Base-by-base conservation (phyloP, 1,284 basidiomycete genomes). In the Irpex lacteus region DNA sequence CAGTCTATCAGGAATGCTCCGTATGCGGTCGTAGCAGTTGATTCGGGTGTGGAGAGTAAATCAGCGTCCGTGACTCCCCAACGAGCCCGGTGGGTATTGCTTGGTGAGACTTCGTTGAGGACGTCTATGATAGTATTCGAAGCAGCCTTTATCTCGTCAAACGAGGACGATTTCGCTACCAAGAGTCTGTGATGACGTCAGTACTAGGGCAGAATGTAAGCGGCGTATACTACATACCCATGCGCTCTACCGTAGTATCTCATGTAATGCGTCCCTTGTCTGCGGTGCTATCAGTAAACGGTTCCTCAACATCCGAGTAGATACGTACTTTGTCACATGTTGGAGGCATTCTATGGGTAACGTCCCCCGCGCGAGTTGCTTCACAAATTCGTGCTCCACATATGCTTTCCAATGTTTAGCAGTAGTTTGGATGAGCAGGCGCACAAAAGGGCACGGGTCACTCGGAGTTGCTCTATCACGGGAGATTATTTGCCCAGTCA, bases 1-100 rank as follows among this genome's bases (percentile, higher is more conserved):
- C 87, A 80, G 73, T 96, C 91, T 19, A 96, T 78, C 32, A 97
- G 82, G 76, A 89, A 97, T n/a, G 90, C 88, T 1, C 92, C 92
- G 72, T 97, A 96, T 0, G 93, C 93, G 1, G 85, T 88, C n/a
- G 89, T 92, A 1, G 87, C 85, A 0, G 86, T 71, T 0, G 87
- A 84, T 72, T 96, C 94, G 3, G 83, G 80, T 1, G 88, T 86
- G 8, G 71, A 74, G 59, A 86, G 80, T 4, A 96, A 79, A 56
- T 91, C 86, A 4, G 83, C 80, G 4, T 79, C 73, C 2, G 82
- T 78, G 63, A 96, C 80, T 13, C 88, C 92, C 73, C 91, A 96
- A 34, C 82, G 70, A 1, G 80, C 81, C 75, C 93, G 94, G 76
- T 87, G 92, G 19, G 80, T 68, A 54, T 83, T 85, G 74, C 96